A percentile compares a stretch with the other conserved stretches of the same genome.
phyloP scores from a whole-genome alignment of 1,284 basidiomycete genomes.

The Ganoderma meredithae region DNA sequence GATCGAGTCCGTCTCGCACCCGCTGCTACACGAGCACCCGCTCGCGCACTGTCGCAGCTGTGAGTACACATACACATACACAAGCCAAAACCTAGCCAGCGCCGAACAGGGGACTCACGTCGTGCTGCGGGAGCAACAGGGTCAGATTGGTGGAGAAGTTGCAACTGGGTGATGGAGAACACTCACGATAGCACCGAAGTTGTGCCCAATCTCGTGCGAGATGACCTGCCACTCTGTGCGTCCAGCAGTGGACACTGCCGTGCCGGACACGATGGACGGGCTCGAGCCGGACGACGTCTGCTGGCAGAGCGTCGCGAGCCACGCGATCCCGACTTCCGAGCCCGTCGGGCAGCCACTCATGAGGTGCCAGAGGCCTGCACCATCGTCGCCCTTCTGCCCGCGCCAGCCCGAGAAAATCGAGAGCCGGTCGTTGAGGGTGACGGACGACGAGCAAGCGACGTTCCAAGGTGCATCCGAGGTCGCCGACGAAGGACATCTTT shows the following conservation, averaged over 20 bases:
- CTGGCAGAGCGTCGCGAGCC: conserved; percentile 84
- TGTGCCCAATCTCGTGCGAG: conserved; percentile 90
- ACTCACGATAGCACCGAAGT: conserved; percentile 91
- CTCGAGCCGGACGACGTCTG: conserved; percentile 55
- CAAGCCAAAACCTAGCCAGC: neutral
- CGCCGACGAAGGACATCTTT: conserved; percentile 60
- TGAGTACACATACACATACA: conserved; percentile 11
- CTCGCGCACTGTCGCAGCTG: conserved; percentile 59
- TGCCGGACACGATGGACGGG: conserved; percentile 75
- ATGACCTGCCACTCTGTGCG: conserved; percentile 84
- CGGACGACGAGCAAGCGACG: conserved; percentile 53
- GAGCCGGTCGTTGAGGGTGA: conserved; percentile 74
- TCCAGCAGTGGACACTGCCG: conserved; percentile 83
- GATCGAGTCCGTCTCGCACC: conserved; percentile 31
- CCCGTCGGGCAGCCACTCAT: conserved; percentile 89
- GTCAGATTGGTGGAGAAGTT: conserved; percentile 5
- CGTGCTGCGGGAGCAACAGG: conserved; percentile 54
- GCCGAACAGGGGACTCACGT: conserved; percentile 50
- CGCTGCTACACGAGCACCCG: conserved; percentile 62
- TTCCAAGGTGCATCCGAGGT: conserved; percentile 64
- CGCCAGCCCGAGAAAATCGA: conserved; percentile 88
- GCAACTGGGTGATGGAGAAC: neutral
- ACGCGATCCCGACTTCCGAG: conserved; percentile 89
- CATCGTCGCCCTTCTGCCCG: conserved; percentile 74
- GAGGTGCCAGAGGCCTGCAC: conserved; percentile 88